Conservation (phyloP, 148 eudicot genomes). For the Tetragonia tetragonoides region DNA sequence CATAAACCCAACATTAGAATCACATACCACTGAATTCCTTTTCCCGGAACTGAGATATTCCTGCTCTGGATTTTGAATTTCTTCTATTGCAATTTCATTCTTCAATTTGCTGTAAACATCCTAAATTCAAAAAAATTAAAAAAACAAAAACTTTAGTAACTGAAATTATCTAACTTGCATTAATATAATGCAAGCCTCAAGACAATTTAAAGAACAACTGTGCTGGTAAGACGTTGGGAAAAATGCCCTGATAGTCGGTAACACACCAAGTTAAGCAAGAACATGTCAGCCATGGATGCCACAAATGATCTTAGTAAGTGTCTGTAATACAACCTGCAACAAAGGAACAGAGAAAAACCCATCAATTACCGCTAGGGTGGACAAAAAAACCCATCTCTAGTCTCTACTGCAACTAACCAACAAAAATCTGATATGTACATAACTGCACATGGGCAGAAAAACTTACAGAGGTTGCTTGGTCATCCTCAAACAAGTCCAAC, state of each 20-base stretch:
- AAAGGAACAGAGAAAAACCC: not conserved
- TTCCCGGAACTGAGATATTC: constrained; percentile 62
- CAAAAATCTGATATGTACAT: constrained; percentile 1
- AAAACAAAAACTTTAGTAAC: constrained; percentile 15
- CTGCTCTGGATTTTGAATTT: constrained; percentile 53
- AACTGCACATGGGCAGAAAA: constrained; percentile 1
- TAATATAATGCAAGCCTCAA: constrained; percentile 6
- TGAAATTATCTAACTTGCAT: not conserved
- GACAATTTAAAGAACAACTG: not conserved
- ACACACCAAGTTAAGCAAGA: constrained; percentile 66
- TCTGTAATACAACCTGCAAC: constrained; percentile 62
- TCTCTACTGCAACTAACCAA: constrained; percentile 12
- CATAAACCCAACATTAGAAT: constrained; percentile 5
- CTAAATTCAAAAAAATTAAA: too few relatives aligned
- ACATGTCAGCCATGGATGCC: constrained; percentile 60
- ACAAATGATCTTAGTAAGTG: constrained; percentile 83
- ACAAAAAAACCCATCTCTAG: constrained; percentile 1
- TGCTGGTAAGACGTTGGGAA: not conserved
- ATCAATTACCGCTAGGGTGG: too few relatives aligned
- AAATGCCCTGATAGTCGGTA: not conserved
- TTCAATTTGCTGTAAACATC: constrained; percentile 74
- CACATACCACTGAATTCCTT: constrained; percentile 66
- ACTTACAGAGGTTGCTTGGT: constrained; percentile 77
- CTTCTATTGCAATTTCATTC: constrained; percentile 80
- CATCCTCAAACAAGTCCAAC: constrained; percentile 88